Conservation (phyloP, 1,284 basidiomycete genomes). For the Ustilago curta region DNA sequence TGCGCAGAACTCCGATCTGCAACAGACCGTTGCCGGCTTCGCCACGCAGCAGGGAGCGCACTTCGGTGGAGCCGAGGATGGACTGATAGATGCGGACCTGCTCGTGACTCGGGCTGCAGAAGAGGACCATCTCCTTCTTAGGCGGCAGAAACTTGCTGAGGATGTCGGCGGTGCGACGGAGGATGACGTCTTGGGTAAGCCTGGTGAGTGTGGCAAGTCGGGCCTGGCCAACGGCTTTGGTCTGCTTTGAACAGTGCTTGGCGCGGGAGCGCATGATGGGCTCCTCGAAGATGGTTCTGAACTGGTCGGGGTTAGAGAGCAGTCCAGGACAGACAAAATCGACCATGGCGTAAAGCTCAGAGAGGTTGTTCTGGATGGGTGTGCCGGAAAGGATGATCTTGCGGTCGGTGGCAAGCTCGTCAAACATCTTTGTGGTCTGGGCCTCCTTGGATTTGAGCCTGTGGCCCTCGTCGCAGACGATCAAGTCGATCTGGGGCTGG, state of each 20-base stretch:
- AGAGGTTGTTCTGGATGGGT: conserved; percentile 92
- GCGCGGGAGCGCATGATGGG: conserved; percentile 89
- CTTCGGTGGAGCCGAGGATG: conserved; percentile 71
- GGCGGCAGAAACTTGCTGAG: conserved; percentile 88
- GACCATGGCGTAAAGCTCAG: conserved; percentile 95
- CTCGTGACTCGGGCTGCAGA: conserved; percentile 69
- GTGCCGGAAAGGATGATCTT: conserved; percentile 91
- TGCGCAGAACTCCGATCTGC: conserved; percentile 73
- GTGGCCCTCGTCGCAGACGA: conserved; percentile 98
- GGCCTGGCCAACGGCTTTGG: conserved; percentile 80
- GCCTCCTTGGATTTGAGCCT: conserved; percentile 90
- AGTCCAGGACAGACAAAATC: conserved; percentile 94
- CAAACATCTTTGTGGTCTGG: conserved; percentile 91
- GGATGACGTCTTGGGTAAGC: conserved; percentile 85
- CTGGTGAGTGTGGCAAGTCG: conserved; percentile 73
- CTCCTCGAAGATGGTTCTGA: conserved; percentile 79
- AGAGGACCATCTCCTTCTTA: conserved; percentile 76
- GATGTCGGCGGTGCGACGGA: conserved; percentile 80
- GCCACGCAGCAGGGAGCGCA: conserved; percentile 54
- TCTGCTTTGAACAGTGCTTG: conserved; percentile 79
- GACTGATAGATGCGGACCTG: conserved; percentile 84
- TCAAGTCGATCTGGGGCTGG: conserved; percentile 84
- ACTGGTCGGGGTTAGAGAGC: conserved; percentile 72
- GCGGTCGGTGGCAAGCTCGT: conserved; percentile 79
- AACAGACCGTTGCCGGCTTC: conserved; percentile 55